phyloP scores from a whole-genome alignment of 257 asterid species.

The Agastache rugosa region DNA sequence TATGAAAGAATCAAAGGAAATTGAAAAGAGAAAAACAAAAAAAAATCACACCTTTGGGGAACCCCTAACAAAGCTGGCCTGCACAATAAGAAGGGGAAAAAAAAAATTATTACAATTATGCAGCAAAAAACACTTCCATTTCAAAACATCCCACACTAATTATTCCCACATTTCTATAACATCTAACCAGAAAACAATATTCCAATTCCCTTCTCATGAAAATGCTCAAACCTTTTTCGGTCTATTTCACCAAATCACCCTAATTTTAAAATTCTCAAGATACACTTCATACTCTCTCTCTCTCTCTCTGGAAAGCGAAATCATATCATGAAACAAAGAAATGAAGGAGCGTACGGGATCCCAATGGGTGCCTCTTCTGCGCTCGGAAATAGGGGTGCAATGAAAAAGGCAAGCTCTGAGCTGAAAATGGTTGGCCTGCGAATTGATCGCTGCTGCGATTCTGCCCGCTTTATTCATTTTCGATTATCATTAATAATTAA shows the following conservation, averaged over 20 bases:
- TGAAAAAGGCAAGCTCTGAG: slow-evolving; percentile 61
- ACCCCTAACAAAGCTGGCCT: slow-evolving; percentile 55
- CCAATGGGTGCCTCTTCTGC: slow-evolving; percentile 67
- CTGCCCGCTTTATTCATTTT: slow-evolving; percentile 61
- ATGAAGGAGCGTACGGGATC: slow-evolving; percentile 55
- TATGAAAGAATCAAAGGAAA: not conserved
- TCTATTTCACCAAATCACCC: not conserved
- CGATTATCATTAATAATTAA: slow-evolving; percentile 41
- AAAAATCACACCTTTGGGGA: slow-evolving; percentile 56
- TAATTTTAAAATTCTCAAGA: not conserved
- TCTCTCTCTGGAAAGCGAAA: not conserved
- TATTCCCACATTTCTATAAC: not conserved
- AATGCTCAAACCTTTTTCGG: slow-evolving; percentile 41
- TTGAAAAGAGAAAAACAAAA: not conserved
- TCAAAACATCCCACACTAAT: slow-evolving; percentile 3
- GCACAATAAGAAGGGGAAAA: slow-evolving; percentile 44
- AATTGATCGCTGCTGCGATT: slow-evolving; percentile 54
- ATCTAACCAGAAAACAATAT: not conserved
- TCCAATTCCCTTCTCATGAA: slow-evolving; percentile 1
- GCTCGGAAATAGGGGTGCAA: slow-evolving; percentile 71
- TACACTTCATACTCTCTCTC: not conserved
- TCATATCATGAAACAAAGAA: slow-evolving; percentile 4
- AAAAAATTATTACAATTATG: slow-evolving; percentile 21
- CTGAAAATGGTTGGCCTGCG: slow-evolving; percentile 55
- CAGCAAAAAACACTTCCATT: slow-evolving; percentile 21